Conservation (phyloP, 2,329 filamentous ascomycete species). For the Purpureocillium takamizusanense region DNA sequence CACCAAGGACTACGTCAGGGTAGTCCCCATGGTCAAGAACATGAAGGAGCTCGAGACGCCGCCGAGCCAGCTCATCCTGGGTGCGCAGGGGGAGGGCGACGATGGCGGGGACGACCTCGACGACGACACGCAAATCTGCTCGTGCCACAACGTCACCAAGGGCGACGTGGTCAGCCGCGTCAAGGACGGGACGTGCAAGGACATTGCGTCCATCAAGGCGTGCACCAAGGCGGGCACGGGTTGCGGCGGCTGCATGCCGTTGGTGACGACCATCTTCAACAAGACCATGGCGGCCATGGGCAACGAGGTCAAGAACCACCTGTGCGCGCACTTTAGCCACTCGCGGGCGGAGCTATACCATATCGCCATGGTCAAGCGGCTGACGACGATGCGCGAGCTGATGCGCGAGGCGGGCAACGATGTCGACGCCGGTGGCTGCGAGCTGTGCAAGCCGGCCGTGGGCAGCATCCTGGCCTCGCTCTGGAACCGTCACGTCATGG, state of each 20-base stretch:
- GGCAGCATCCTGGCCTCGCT: conserved; percentile 73
- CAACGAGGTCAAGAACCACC: conserved; percentile 75
- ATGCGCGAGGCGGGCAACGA: conserved; percentile 73
- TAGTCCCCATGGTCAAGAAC: conserved; percentile 79
- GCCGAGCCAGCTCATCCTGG: conserved; percentile 76
- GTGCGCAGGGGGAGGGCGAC: conserved; percentile 54
- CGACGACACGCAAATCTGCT: conserved; percentile 84
- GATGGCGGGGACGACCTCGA: conserved; percentile 70
- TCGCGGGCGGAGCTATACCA: conserved; percentile 85
- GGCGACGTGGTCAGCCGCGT: conserved; percentile 64
- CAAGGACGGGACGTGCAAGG: conserved; percentile 73
- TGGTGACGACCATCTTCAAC: conserved; percentile 86
- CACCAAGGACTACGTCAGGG: conserved; percentile 80
- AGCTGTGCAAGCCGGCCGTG: conserved; percentile 76
- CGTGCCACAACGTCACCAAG: conserved; percentile 88
- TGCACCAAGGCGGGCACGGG: conserved; percentile 90
- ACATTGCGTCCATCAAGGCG: conserved; percentile 72
- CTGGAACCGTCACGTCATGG: conserved; percentile 78
- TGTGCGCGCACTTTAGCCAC: conserved; percentile 78
- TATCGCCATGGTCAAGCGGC: conserved; percentile 72
- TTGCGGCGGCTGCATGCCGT: conserved; percentile 82
- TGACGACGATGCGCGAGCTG: conserved; percentile 63
- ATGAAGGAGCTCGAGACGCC: conserved; percentile 71
- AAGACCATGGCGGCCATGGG: conserved; percentile 79
- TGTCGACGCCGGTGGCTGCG: conserved; percentile 66